Percentiles rank a stretch among this genome's conserved stretches.
These are phyloP conservation scores for Aspergillus eucalypticola DNA, from an alignment of 2,329 filamentous ascomycete species.

Conservation along the genomic window DNA sequence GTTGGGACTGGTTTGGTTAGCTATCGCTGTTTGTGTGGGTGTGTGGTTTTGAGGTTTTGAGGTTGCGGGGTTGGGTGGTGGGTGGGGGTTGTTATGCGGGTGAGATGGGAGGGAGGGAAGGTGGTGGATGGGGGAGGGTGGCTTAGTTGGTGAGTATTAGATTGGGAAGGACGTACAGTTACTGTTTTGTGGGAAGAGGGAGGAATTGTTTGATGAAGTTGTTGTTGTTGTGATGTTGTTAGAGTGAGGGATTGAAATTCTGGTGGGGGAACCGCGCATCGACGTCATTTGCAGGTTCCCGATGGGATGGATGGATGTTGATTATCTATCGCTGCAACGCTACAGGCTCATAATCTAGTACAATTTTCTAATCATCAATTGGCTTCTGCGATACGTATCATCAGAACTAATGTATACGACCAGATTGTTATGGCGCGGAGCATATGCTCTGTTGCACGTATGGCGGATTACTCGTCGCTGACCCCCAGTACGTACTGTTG, in stretches of 20 bases:
- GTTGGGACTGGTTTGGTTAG: background rate
- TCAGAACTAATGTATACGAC: too few relatives aligned
- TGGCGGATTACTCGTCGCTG: slow-evolving; percentile 34
- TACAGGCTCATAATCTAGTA: background rate
- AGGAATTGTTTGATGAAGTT: background rate
- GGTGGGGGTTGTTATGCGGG: slow-evolving; percentile 19
- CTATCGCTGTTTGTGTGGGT: background rate
- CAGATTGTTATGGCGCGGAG: slow-evolving; percentile 8
- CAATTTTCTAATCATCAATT: background rate
- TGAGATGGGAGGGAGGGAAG: background rate
- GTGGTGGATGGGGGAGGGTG: background rate
- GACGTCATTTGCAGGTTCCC: slow-evolving; percentile 15
- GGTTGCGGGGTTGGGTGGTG: slow-evolving; percentile 22
- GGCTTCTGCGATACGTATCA: background rate
- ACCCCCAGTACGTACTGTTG: slow-evolving; percentile 31
- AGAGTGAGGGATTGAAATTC: background rate
- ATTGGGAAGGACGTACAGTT: background rate
- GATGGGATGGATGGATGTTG: background rate
- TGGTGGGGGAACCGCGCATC: slow-evolving; percentile 4
- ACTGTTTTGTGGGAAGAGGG: background rate
- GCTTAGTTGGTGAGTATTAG: background rate
- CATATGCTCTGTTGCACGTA: slow-evolving; percentile 30
- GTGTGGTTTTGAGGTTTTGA: slow-evolving; percentile 3
- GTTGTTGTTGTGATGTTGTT: background rate
- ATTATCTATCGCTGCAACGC: slow-evolving; percentile 7